Evolutionary conservation across 495 filamentous ascomycete species (phyloP).

Genomic region (Physcia stellaris): DNA sequence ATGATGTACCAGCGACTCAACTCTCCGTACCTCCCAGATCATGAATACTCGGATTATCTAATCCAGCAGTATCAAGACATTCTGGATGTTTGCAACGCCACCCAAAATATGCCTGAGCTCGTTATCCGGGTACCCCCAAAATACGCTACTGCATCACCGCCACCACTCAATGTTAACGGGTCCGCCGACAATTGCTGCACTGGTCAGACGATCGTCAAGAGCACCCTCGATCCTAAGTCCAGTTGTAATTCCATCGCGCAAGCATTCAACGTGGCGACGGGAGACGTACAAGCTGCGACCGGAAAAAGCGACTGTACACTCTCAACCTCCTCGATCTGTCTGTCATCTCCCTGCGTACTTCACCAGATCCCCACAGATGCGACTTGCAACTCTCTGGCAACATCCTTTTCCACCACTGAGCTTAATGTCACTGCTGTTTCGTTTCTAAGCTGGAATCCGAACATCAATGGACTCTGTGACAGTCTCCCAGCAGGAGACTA

Average conservation of each 20-base stretch:
- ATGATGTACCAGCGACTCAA: conserved; percentile 7
- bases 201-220: conserved; percentile 5
- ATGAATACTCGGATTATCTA: conserved; percentile 10
- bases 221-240: conserved; percentile 7
- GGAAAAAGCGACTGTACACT: conserved; percentile 5
- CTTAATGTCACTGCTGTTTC: conserved; percentile 3
- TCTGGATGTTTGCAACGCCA: conserved; percentile 10
- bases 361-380: conserved; percentile 2
- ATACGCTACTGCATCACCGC: conserved; percentile 5
- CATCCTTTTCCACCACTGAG: conserved; percentile 8
- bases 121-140: conserved; percentile 4
- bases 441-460: conserved; percentile 9
- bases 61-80: conserved; percentile 11
- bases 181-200: conserved; percentile 3
- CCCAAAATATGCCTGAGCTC: conserved; percentile 5
- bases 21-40: conserved; percentile 9
- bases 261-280: conserved; percentile 17
- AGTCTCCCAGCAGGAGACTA: conserved; percentile 5
- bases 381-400: conserved; percentile 6
- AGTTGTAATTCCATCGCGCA: conserved; percentile 18
- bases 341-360: conserved; percentile 5
- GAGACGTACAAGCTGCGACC: conserved; percentile 13
- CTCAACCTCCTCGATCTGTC: conserved; percentile 4
- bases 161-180: conserved; percentile 6
- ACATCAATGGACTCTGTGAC: conserved; percentile 12